Evolutionary conservation across 2,329 filamentous ascomycete genomes (phyloP), one percentile per base, ranked within the genome.

Genomic region (Claviceps lovelessii): DNA sequence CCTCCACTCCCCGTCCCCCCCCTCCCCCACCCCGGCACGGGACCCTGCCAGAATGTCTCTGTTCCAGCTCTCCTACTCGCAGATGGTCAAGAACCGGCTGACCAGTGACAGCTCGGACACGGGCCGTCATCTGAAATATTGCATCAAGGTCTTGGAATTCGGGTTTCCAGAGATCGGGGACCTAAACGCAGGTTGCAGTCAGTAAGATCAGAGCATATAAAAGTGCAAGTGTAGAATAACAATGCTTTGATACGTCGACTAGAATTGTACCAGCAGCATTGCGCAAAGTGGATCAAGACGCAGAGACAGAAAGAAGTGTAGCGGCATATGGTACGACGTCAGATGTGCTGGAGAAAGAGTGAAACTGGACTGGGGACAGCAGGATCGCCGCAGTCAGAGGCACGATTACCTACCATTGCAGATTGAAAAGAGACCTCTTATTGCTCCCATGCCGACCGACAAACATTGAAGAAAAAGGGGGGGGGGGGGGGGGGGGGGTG

Each of bases 61-160:
- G 53, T 58, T 57, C 55, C 56, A 53, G 59, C 53, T 53, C 58
- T 60, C 45, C 58, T 58, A 59, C 60, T 61, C 59, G 59, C 55
- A 51, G 58, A 52, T 28, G 23, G 10, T 46, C 52, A 44, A 44
- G 29, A 44, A 37, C 39, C 39, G 45, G 46, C 52, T 33, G 33
- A 35, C 46, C 52, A 54, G 46, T 54, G n/a, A 49, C 46, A 54
- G 52, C 37, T 54, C 46, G 52, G 45, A 15, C 37, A 33, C 37
- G 46, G 45, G 44, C 52, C 39, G 52, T 54, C 46, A 49, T 23
- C n/a, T 48, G 48, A n/a, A 49, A 49, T 35, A 49, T 29, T 39
- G 35, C 29, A 41, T 31, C 51, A 23, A 29, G 17, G 23, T 39
- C 11, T 47, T 37, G 44, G 45, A 42, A 23, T 42, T 48, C 15